Conservation (phyloP, 257 asterid genomes). For the Cinchona pubescens region DNA sequence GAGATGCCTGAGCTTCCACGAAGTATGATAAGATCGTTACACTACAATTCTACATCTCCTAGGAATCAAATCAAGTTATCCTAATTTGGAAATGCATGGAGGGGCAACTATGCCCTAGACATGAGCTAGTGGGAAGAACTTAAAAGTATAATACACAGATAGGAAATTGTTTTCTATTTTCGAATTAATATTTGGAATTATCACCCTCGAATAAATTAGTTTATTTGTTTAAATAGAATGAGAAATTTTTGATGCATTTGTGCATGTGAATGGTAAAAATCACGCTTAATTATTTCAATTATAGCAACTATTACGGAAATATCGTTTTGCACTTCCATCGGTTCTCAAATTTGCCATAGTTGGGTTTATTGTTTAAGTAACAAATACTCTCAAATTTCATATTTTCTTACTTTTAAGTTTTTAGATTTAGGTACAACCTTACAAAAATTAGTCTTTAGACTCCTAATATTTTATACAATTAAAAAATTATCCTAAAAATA, state of each 20-base stretch:
- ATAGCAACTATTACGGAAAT: neutral
- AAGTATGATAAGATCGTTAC: neutral
- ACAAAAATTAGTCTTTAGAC: no score
- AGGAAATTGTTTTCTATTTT: no score
- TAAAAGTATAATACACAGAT: neutral
- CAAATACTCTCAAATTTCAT: no score
- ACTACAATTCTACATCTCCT: neutral
- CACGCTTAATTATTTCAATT: neutral
- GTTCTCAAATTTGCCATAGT: no score
- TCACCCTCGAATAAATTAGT: neutral
- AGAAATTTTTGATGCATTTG: neutral
- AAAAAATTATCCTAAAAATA: no score
- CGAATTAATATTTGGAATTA: neutral
- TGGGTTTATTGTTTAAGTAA: no score
- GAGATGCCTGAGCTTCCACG: neutral
- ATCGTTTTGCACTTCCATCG: neutral
- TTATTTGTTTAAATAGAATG: neutral
- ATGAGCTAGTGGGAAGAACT: neutral
- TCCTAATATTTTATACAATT: no score
- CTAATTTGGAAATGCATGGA: neutral
- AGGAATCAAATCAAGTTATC: neutral
- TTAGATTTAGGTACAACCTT: no score
- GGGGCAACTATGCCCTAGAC: neutral
- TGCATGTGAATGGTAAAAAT: neutral
- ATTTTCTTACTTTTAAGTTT: no score